Percentiles rank a stretch among this genome's conserved stretches.
Evolutionary conservation across 768 basidiomycete genomes (phyloP).

Genomic region (Piloderma croceum): DNA sequence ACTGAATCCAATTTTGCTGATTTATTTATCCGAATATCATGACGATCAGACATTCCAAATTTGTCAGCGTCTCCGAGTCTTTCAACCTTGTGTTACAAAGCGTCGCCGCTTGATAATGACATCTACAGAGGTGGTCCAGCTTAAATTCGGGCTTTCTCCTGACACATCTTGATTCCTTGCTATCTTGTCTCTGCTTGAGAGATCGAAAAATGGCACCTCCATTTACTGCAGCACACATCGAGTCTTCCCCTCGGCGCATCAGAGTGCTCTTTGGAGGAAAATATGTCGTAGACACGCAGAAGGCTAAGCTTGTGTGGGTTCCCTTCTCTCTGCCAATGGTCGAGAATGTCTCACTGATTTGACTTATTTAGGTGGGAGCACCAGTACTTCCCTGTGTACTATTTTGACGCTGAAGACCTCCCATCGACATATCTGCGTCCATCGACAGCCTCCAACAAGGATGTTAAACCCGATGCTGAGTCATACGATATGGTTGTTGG

Average conservation of each 20-base stretch:
- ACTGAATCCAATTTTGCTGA: too few species aligned
- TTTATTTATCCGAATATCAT: too few species aligned
- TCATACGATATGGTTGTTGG: constrained; percentile 45
- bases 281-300: constrained; percentile 49
- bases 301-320: constrained; percentile 56
- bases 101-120: too few species aligned
- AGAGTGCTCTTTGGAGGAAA: constrained; percentile 48
- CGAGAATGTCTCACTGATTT: neutral
- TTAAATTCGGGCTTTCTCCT: too few species aligned
- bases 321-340: neutral
- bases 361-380: constrained; percentile 47
- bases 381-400: constrained; percentile 49
- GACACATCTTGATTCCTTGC: too few species aligned
- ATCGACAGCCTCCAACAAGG: constrained; percentile 23
- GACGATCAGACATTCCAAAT: too few species aligned
- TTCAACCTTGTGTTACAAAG: too few species aligned
- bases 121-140: too few species aligned
- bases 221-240: constrained; percentile 22
- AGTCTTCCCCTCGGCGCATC: constrained; percentile 45
- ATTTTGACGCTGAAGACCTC: constrained; percentile 43
- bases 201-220: neutral
- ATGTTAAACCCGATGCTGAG: constrained; percentile 26
- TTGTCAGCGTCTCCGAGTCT: too few species aligned
- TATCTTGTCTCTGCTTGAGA: too few species aligned
- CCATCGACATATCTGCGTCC: constrained; percentile 37